Evolutionary conservation across 2,329 filamentous ascomycete genomes (phyloP).

Genomic region (Metarhizium guizhouense): DNA sequence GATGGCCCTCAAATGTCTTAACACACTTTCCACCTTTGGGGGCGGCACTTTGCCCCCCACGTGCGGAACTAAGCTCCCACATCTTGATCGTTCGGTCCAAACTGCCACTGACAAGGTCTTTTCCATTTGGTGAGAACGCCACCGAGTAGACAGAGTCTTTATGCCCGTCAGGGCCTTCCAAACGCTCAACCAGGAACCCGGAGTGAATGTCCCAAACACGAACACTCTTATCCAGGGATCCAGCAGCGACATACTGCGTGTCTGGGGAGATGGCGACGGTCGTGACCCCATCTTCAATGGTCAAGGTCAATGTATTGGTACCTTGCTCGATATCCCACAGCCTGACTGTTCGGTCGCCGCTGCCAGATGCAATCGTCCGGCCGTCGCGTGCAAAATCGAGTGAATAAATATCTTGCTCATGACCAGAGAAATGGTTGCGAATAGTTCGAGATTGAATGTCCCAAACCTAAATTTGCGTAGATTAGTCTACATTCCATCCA

Average conservation of each 20-base stretch:
- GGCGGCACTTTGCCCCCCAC: slow-evolving; percentile 55
- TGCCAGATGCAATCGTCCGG: slow-evolving; percentile 88
- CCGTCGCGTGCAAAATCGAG: slow-evolving; percentile 92
- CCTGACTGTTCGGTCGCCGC: slow-evolving; percentile 86
- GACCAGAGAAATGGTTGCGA: slow-evolving; percentile 87
- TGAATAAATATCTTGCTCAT: slow-evolving; percentile 98
- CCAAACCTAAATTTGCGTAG: slow-evolving; percentile 61
- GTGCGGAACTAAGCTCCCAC: slow-evolving; percentile 81
- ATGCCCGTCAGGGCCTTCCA: slow-evolving; percentile 89
- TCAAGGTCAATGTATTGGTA: slow-evolving; percentile 72
- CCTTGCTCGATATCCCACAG: slow-evolving; percentile 92
- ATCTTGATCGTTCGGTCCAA: slow-evolving; percentile 98
- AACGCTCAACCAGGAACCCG: slow-evolving; percentile 79
- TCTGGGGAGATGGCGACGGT: slow-evolving; percentile 96
- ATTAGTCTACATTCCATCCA: not conserved
- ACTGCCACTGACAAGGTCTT: slow-evolving; percentile 88
- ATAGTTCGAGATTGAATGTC: slow-evolving; percentile 79
- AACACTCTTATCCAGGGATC: slow-evolving; percentile 94
- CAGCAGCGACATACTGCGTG: slow-evolving; percentile 86
- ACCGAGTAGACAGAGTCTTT: slow-evolving; percentile 97
- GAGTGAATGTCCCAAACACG: slow-evolving; percentile 89
- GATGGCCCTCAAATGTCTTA: slow-evolving; percentile 94
- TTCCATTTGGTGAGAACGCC: slow-evolving; percentile 87
- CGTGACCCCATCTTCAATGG: slow-evolving; percentile 93
- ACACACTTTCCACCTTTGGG: slow-evolving; percentile 87